Evolutionary conservation across 2,329 filamentous ascomycete genomes (phyloP), one percentile per base, ranked within the genome.

Genomic region (Aspergillus bombycis): DNA sequence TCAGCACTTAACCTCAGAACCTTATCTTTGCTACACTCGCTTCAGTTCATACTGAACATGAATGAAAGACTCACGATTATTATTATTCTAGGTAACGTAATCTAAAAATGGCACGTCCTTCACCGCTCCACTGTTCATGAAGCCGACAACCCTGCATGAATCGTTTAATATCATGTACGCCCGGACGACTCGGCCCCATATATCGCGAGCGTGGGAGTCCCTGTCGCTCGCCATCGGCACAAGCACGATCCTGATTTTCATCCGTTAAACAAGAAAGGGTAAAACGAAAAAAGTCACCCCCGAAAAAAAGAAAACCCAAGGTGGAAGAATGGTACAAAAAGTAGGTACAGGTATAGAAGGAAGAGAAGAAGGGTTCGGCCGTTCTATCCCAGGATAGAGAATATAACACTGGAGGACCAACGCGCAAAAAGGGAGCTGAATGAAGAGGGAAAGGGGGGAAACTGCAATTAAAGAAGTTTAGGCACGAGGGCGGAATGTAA

Each of bases 401-500:
- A 26, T 53, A 41, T 56, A 65, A 66, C 38, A 52, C 65, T 64
- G 61, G 61, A 65, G 58, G 62, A 54, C 57, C 60, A 50, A 38
- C 30, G 32, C 23, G 38, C 6, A 46, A 43, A 54, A 19, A 16
- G 16, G 38, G 12, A 41, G 26, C 26, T 28, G 26, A 19, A n/a
- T 4, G 7, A n/a, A n/a, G 9, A 10, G 38, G 14, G 14, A n/a
- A 41, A 9, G 16, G 32, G 8, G 19, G 14, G 19, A n/a, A n/a
- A n/a, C 9, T 19, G 21, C 16, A 26, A 32, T 45, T 28, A 32
- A 46, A 58, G 9, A 43, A 30, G 23, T 62, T 77, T 72, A 81
- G 58, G 77, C 66, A 58, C 81, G 78, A 48, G 80, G 76, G 58
- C 80, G 85, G 75, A 95, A 94, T 2, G 89, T 89, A 72, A 95